Conservation (phyloP, 2,329 filamentous ascomycete genomes). For the Curvularia spicifera region DNA sequence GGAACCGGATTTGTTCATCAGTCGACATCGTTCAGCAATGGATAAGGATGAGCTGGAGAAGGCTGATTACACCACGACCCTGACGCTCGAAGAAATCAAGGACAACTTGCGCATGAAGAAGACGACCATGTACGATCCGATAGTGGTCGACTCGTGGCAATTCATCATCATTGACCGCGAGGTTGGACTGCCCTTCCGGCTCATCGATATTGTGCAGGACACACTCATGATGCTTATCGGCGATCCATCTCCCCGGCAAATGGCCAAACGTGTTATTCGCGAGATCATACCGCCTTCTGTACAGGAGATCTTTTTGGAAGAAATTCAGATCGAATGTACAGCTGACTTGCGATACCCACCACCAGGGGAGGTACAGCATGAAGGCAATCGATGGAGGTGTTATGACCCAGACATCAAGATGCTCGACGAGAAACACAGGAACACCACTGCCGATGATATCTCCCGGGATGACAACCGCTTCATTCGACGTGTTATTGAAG, state of each 20-base stretch:
- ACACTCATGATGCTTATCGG: constrained; percentile 32
- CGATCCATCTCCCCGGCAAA: constrained; percentile 29
- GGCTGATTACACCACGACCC: constrained; percentile 22
- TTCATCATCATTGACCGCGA: constrained; percentile 43
- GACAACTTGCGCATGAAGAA: constrained; percentile 33
- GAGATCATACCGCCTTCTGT: constrained; percentile 33
- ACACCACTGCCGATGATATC: constrained; percentile 2
- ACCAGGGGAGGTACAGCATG: constrained; percentile 33
- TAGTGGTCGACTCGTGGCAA: constrained; percentile 42
- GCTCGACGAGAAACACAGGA: constrained; percentile 17
- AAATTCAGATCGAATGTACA: constrained; percentile 27
- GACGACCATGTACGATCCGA: constrained; percentile 38
- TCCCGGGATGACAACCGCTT: constrained; percentile 34
- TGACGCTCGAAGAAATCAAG: constrained; percentile 39
- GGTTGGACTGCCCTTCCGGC: constrained; percentile 30
- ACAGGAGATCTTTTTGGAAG: constrained; percentile 32
- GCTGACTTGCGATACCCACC: constrained; percentile 25
- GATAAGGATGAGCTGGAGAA: constrained; percentile 22
- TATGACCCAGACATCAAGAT: constrained; percentile 25
- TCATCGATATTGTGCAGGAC: constrained; percentile 41
- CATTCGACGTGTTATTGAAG: constrained; percentile 31
- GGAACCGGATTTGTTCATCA: constrained; percentile 35
- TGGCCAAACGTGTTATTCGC: constrained; percentile 33
- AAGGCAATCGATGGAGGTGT: constrained; percentile 33
- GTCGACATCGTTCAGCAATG: constrained; percentile 24